Evolutionary conservation across 106 monocot genomes (phyloP), one percentile per base, ranked within the genome.

Genomic region (Dioscorea alata): DNA sequence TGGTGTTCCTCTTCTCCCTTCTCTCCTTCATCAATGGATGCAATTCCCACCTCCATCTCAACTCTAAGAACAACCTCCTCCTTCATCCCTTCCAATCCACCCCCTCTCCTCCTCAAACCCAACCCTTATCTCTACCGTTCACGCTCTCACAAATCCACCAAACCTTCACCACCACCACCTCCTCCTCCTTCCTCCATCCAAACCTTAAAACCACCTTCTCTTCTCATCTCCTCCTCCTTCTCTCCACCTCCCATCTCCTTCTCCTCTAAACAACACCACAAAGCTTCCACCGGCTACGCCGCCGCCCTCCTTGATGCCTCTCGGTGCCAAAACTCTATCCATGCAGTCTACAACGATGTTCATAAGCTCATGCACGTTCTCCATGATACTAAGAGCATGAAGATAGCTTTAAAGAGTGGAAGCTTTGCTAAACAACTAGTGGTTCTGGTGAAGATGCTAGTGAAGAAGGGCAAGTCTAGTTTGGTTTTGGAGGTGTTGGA

Each of bases 251-350:
- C 42, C 8, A 4, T 17, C 59, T 10, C 31, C 20, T 4, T 54
- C 58, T 2, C 61, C 19, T 0, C 12, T 4, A 25, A 52, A 2
- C 34, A 8, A 12, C 66, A 71, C 70, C 48, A 74, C 23, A 57
- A 71, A 21, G 84, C 88, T 49, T 74, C 84, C 42, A 79, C 84
- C 59, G 88, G 88, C 56, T 88, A 88, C 70, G 84, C 88, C 18
- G 88, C 81, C 12, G 84, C 85, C 8, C 84, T 88, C 31, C 79
- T 85, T 5, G 88, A 88, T 71, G 75, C 71, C 49, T 66, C 78
- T 53, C 33, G 31, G 42, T 69, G 85, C 64, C 18, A 19, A 54
- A 79, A 75, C 23, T 42, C 73, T 14, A 57, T 76, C 21, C 28
- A 34, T 12, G 58, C 66, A 18, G 62, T 85, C 22, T 73, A 66